Conservation (phyloP, 257 asterid species). For the Plectranthus barbatus region DNA sequence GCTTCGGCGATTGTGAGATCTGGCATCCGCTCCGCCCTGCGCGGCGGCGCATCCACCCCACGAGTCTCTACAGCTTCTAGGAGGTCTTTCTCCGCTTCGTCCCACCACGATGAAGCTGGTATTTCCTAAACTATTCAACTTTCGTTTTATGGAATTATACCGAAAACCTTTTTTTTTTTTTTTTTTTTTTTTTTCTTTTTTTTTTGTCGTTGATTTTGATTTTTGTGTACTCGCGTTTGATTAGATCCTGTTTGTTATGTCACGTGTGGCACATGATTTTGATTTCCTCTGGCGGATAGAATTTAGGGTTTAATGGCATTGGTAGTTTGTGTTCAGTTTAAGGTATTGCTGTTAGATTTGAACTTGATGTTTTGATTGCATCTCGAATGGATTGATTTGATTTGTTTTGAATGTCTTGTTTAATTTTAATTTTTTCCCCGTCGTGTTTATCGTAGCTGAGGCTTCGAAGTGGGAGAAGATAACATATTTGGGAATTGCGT, state of each 20-base stretch:
- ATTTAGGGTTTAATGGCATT: slow-evolving; percentile 17
- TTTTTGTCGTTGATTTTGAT: neutral
- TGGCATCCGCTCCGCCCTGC: slow-evolving; percentile 69
- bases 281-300: neutral
- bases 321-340: neutral
- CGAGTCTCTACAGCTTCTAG: slow-evolving; percentile 40
- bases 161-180: neutral
- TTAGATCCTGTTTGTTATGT: neutral
- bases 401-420: neutral
- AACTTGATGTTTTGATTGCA: neutral
- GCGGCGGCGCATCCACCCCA: slow-evolving; percentile 46
- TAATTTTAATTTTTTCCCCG: neutral
- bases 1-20: slow-evolving; percentile 83
- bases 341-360: neutral
- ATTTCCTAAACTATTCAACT: slow-evolving; percentile 2
- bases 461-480: slow-evolving; percentile 93
- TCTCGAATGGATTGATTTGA: neutral
- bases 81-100: slow-evolving; percentile 57
- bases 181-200: too few species aligned
- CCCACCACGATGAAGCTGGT: slow-evolving; percentile 82
- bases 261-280: neutral
- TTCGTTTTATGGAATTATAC: neutral
- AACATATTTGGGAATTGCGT: slow-evolving; percentile 35
- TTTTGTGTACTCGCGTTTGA: neutral
- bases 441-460: slow-evolving; percentile 42